Base-by-base conservation (phyloP, 1,284 basidiomycete genomes). In the Waitea zeae region DNA sequence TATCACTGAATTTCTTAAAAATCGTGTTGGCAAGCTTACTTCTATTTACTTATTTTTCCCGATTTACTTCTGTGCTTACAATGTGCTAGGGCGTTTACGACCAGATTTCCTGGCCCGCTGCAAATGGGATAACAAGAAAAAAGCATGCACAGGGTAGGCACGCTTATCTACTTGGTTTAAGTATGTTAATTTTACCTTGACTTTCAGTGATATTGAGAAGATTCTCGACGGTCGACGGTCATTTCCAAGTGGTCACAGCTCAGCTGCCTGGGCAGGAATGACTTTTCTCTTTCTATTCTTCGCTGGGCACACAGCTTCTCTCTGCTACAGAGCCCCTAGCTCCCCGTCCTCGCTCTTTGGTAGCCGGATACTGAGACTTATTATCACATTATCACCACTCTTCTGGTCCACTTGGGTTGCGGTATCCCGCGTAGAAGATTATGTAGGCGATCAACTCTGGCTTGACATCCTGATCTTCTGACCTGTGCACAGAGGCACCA, bases 41-140 rank as follows among this genome's bases (percentile, higher is more conserved):
- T 12, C 17, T 13, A 18, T 27, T 18, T 17, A n/a, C n/a, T n/a
- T n/a, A n/a, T n/a, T 20, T 20, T 18, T 26, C n/a, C 18, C 18
- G 15, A 28, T 17, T 19, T 29, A 17, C 11, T 7, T 30, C 2
- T 17, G 12, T 17, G 6, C 30, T 30, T 28, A 31, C 20, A 12
- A 24, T 27, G 36, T 19, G 22, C 5, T 37, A 76, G 74, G 76
- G 30, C 59, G 76, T 12, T 52, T 81, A 12, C 60, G 77, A 11
- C 77, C 77, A 0, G 77, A 80, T 46, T 81, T 81, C 44, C 59
- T 80, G 29, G 56, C 61, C 9, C 61, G 76, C 18, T 79, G 76
- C 44, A 58, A 64, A 42, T 81, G 71, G 69, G 63, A 70, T 36
- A 52, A 56, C 5, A 46, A 51, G 1, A 36, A 57, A 0, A 46